Evolutionary conservation across 148 eudicot species (phyloP).

Genomic region (Arctostaphylos glauca): DNA sequence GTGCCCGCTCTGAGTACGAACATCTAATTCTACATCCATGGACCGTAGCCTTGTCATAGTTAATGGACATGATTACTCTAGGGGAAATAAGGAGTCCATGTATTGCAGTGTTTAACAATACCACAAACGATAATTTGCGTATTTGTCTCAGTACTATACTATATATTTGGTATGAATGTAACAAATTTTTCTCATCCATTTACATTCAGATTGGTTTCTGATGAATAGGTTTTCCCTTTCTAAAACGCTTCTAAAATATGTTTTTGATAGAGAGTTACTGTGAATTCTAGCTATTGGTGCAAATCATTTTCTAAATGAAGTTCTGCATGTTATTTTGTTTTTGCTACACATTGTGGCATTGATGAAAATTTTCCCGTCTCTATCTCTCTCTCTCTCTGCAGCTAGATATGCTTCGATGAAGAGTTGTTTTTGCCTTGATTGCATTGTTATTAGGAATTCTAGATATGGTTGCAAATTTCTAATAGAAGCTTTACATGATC

Average conservation of each 20-base stretch:
- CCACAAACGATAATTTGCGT: too few species aligned
- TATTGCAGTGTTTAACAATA: too few species aligned
- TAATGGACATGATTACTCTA: too few species aligned
- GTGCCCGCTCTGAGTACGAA: too few species aligned
- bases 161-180: too few species aligned
- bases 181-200: too few species aligned
- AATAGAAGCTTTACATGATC: not conserved
- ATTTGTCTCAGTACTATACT: too few species aligned
- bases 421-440: not conserved
- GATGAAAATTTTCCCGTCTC: not conserved
- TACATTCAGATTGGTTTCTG: not conserved
- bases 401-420: not conserved
- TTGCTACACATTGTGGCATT: slow-evolving; percentile 43
- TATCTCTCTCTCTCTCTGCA: not conserved
- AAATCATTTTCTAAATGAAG: not conserved
- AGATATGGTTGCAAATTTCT: not conserved
- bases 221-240: not conserved
- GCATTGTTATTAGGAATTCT: not conserved
- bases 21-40: too few species aligned
- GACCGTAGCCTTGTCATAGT: too few species aligned
- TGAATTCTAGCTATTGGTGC: not conserved
- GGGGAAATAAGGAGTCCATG: too few species aligned
- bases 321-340: not conserved
- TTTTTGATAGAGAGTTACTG: not conserved
- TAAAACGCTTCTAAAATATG: not conserved